Percentiles rank a stretch among this genome's conserved stretches.
phyloP scores from a whole-genome alignment of 192 early-diverging fungal genomes.

The Helicostylum pulchrum region DNA sequence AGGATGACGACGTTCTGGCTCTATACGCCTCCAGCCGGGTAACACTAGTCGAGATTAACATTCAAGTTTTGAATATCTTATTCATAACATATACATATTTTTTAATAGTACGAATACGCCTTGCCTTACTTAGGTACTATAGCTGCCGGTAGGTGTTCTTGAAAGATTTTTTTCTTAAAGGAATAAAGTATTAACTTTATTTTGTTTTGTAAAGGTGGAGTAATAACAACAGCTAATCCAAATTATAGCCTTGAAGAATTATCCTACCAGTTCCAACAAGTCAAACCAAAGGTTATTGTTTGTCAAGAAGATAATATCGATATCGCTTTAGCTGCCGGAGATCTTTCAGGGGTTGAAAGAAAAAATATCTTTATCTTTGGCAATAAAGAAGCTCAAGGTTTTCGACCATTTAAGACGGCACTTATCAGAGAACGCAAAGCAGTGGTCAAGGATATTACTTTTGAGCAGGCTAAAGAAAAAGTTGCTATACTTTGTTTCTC shows the following conservation, averaged over 20 bases:
- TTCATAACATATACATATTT: neutral
- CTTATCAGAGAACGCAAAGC: slow-evolving; percentile 16
- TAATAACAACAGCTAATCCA: slow-evolving; percentile 76
- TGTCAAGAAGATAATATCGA: slow-evolving; percentile 33
- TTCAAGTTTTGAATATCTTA: neutral
- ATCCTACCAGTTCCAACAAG: slow-evolving; percentile 66
- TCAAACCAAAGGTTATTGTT: slow-evolving; percentile 66
- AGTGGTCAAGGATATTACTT: slow-evolving; percentile 13
- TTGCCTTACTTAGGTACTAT: slow-evolving; percentile 33
- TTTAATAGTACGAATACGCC: slow-evolving; percentile 27
- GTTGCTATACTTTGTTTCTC: slow-evolving; percentile 33
- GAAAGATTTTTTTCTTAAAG: slow-evolving; percentile 5
- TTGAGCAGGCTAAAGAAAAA: slow-evolving; percentile 29
- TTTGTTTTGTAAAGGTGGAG: slow-evolving; percentile 46
- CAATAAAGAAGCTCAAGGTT: slow-evolving; percentile 9
- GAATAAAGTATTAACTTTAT: neutral
- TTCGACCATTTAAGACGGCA: slow-evolving; percentile 20
- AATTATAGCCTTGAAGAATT: slow-evolving; percentile 77
- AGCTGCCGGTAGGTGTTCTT: slow-evolving; percentile 31
- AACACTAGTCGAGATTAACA: neutral
- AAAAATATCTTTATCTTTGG: slow-evolving; percentile 35
- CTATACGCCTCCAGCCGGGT: slow-evolving; percentile 33
- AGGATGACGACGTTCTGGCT: slow-evolving; percentile 22
- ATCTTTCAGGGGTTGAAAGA: slow-evolving; percentile 10
- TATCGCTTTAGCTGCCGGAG: slow-evolving; percentile 26